phyloP scores from a whole-genome alignment of 257 asterid species.

The Nicotiana tabacum region DNA sequence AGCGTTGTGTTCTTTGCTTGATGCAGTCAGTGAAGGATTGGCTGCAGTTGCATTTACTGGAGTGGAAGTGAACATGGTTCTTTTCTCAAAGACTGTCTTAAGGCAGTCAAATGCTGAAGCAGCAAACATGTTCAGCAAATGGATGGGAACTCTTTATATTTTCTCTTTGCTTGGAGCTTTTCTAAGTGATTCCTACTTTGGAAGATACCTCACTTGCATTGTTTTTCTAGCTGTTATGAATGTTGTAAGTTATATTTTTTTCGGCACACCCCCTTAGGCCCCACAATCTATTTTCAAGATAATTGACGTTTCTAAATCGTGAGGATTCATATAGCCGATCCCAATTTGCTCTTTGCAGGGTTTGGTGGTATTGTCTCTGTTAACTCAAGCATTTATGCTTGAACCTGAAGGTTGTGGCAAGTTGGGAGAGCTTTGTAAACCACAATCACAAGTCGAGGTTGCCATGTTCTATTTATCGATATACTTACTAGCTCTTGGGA shows the following conservation, averaged over 20 bases:
- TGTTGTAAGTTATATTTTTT: conserved; percentile 43
- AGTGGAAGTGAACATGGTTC: conserved; percentile 82
- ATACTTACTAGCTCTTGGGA: conserved; percentile 71
- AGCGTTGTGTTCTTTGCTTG: neutral
- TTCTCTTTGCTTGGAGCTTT: conserved; percentile 75
- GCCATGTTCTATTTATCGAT: conserved; percentile 57
- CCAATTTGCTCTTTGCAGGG: conserved; percentile 35
- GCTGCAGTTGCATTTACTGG: conserved; percentile 80
- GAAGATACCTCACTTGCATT: conserved; percentile 67
- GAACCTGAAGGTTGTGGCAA: conserved; percentile 71
- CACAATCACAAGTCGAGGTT: conserved; percentile 44
- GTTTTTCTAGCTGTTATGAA: conserved; percentile 60
- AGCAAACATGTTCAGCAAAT: conserved; percentile 59
- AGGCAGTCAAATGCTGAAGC: conserved; percentile 76
- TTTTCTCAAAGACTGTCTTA: conserved; percentile 62
- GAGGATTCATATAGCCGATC: neutral
- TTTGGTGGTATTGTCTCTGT: conserved; percentile 49
- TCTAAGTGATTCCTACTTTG: conserved; percentile 78
- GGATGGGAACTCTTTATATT: conserved; percentile 82
- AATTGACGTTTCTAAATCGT: neutral
- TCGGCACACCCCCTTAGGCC: neutral
- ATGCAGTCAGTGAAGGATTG: conserved; percentile 65
- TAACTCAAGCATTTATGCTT: conserved; percentile 62
- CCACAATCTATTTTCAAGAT: neutral
- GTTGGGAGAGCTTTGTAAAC: conserved; percentile 42